A percentile compares a stretch with the other conserved stretches of the same genome.
Conservation (phyloP, 2,329 filamentous ascomycete species). For the Talaromyces sp. region DNA sequence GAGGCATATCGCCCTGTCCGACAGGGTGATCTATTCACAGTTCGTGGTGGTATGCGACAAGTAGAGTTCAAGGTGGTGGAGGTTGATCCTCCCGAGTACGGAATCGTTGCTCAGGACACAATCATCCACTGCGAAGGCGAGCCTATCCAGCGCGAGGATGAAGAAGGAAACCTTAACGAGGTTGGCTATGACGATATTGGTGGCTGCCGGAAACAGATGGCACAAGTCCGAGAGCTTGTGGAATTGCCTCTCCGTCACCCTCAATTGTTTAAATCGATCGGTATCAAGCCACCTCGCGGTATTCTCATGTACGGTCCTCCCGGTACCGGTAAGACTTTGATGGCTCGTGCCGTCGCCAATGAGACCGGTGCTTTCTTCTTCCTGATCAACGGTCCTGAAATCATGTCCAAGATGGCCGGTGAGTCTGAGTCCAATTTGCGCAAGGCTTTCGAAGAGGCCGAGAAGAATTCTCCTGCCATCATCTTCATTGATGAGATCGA, state of each 20-base stretch:
- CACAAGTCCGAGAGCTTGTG: slow-evolving; percentile 97
- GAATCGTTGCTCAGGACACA: slow-evolving; percentile 97
- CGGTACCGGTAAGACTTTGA: slow-evolving; percentile 99
- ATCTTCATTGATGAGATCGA: slow-evolving; percentile 99
- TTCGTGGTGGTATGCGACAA: slow-evolving; percentile 95
- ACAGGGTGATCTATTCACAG: slow-evolving; percentile 96
- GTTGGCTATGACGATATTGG: slow-evolving; percentile 99
- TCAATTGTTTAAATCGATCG: slow-evolving; percentile 99
- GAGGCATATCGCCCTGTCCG: slow-evolving; percentile 96
- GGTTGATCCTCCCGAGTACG: slow-evolving; percentile 96
- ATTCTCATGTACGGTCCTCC: slow-evolving; percentile 98
- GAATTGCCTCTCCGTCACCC: slow-evolving; percentile 95
- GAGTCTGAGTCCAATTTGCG: slow-evolving; percentile 99
- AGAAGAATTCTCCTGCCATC: slow-evolving; percentile 93
- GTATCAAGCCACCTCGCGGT: slow-evolving; percentile 99
- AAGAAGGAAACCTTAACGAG: slow-evolving; percentile 98
- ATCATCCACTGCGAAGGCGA: slow-evolving; percentile 99
- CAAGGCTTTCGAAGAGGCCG: slow-evolving; percentile 99
- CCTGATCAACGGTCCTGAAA: slow-evolving; percentile 95
- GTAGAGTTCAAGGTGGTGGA: slow-evolving; percentile 99
- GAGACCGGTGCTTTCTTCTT: slow-evolving; percentile 99
- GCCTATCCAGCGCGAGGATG: slow-evolving; percentile 94
- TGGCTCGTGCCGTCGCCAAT: slow-evolving; percentile 98
- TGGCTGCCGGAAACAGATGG: slow-evolving; percentile 99
- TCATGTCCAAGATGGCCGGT: slow-evolving; percentile 99